These are phyloP conservation scores for Beauveria australis DNA, from an alignment of 2,329 filamentous ascomycete genomes.

Conservation along the genomic window DNA sequence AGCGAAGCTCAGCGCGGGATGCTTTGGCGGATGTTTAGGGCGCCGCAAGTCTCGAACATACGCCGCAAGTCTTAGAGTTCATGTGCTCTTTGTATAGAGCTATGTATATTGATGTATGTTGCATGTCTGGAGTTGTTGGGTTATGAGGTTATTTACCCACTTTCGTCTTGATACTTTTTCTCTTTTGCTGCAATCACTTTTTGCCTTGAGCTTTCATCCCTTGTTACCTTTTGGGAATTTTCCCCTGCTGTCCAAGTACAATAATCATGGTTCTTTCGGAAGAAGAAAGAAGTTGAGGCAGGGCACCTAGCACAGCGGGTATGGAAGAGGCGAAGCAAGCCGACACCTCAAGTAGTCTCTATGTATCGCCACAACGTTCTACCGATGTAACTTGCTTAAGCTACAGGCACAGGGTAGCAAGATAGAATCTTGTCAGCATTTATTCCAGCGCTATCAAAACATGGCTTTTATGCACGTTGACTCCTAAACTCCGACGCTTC, in stretches of 20 bases:
- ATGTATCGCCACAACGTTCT: too few species aligned
- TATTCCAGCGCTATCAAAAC: too few species aligned
- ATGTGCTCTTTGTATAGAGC: not conserved
- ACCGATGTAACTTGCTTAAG: too few species aligned
- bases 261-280: constrained; percentile 24
- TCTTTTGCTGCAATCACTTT: too few species aligned
- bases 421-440: too few species aligned
- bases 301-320: too few species aligned
- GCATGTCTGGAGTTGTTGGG: constrained; percentile 9
- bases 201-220: too few species aligned
- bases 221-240: not conserved
- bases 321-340: too few species aligned
- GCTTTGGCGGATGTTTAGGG: not conserved
- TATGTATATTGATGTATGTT: constrained; percentile 12
- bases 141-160: not conserved
- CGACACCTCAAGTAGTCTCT: too few species aligned
- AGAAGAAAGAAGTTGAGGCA: not conserved
- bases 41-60: not conserved
- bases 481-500: too few species aligned
- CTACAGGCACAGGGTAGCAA: too few species aligned
- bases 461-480: too few species aligned
- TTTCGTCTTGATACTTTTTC: not conserved
- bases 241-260: not conserved
- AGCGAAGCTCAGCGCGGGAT: not conserved
- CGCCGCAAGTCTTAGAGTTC: not conserved